Conservation (phyloP, 2,329 filamentous ascomycete genomes). For the Botrytis tulipae region DNA sequence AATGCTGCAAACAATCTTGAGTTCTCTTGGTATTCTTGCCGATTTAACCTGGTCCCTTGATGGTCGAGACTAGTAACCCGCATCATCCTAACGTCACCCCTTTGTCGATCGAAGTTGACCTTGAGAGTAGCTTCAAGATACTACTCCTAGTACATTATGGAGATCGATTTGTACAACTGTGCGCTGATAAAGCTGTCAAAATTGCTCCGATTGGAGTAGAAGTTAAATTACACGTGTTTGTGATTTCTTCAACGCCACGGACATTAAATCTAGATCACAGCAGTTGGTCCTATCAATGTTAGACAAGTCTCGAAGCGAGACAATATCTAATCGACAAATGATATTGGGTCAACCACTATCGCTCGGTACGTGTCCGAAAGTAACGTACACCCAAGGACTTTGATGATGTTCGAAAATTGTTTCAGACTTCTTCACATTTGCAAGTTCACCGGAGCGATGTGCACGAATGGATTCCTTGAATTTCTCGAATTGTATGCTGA, state of each 20-base stretch:
- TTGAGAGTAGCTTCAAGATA: background rate
- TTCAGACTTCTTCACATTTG: background rate
- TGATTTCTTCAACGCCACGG: slow-evolving; percentile 10
- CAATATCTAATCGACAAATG: slow-evolving; percentile 11
- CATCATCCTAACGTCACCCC: background rate
- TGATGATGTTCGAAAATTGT: background rate
- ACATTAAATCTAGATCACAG: slow-evolving; percentile 1
- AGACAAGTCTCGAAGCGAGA: slow-evolving; percentile 20
- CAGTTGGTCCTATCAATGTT: slow-evolving; percentile 21
- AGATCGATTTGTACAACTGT: slow-evolving; percentile 11
- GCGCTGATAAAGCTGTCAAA: slow-evolving; percentile 13
- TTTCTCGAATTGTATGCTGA: background rate
- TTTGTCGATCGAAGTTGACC: background rate
- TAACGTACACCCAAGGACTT: slow-evolving; percentile 9
- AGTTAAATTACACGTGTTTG: slow-evolving; percentile 19
- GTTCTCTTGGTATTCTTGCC: background rate
- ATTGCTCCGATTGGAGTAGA: slow-evolving; percentile 13
- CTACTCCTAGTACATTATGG: slow-evolving; percentile 6
- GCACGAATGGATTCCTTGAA: background rate
- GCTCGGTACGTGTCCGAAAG: slow-evolving; percentile 7
- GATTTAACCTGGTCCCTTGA: slow-evolving; percentile 5
- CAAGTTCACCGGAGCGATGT: background rate
- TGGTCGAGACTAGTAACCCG: background rate
- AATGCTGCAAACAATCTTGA: background rate
- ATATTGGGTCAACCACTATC: slow-evolving; percentile 3